Percentiles rank a stretch among this genome's conserved stretches.
Conservation (phyloP, 495 filamentous ascomycete genomes). For the Aspergillus funiculosus region DNA sequence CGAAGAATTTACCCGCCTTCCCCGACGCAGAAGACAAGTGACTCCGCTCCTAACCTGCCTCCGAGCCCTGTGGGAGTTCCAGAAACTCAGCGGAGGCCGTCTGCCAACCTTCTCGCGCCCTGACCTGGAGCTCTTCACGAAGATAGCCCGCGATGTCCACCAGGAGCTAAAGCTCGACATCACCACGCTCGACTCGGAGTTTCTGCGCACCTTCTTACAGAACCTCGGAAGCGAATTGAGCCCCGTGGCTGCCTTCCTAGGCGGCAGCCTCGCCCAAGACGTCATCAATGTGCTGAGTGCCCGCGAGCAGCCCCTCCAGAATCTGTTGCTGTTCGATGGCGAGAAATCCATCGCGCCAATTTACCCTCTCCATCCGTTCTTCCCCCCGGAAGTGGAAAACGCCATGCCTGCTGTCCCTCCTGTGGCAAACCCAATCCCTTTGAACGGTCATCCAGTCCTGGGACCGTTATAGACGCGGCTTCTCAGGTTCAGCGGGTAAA, state of each 20-base stretch:
- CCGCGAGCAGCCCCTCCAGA: conserved; percentile 91
- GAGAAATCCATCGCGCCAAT: conserved; percentile 69
- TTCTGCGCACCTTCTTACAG: conserved; percentile 76
- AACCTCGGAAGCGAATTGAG: conserved; percentile 76
- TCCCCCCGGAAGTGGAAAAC: conserved; percentile 36
- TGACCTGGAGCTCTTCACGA: conserved; percentile 68
- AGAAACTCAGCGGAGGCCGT: conserved; percentile 44
- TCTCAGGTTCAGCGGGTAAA: too few relatives aligned
- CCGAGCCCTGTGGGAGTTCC: conserved; percentile 77
- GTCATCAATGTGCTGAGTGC: conserved; percentile 91
- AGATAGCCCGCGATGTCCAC: conserved; percentile 67
- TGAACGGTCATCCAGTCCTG: conserved; percentile 14
- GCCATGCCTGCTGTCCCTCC: conserved; percentile 26
- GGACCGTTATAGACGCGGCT: neutral
- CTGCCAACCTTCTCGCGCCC: conserved; percentile 52
- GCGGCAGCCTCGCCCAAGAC: conserved; percentile 87
- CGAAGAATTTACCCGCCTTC: conserved; percentile 57
- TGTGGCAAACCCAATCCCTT: conserved; percentile 28
- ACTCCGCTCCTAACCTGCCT: conserved; percentile 76
- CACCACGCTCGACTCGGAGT: conserved; percentile 67
- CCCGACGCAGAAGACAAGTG: conserved; percentile 65
- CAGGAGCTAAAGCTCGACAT: conserved; percentile 69
- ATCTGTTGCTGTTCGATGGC: conserved; percentile 87
- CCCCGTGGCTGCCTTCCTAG: conserved; percentile 83
- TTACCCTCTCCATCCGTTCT: conserved; percentile 73